These are phyloP conservation scores for Albifimbria verrucaria DNA, from an alignment of 2,329 filamentous ascomycete species.

Conservation along the genomic window DNA sequence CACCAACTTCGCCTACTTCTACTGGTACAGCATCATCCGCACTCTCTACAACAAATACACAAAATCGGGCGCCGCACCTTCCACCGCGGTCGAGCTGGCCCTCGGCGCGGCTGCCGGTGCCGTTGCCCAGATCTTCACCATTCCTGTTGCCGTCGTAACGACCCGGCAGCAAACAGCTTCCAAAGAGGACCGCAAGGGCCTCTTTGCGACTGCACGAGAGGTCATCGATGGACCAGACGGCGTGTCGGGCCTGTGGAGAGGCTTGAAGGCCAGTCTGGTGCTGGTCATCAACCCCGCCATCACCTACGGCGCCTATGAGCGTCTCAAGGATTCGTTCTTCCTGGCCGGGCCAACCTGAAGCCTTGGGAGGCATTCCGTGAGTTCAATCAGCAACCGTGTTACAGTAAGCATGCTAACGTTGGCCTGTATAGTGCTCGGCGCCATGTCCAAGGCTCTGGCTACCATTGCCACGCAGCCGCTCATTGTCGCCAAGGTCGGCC, in stretches of 20 bases:
- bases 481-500: constrained; percentile 94
- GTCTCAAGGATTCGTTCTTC: constrained; percentile 74
- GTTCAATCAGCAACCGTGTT: constrained; percentile 33
- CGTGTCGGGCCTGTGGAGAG: constrained; percentile 85
- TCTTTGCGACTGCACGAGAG: constrained; percentile 83
- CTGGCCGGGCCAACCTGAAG: constrained; percentile 69
- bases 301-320: constrained; percentile 95
- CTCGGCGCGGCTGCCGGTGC: constrained; percentile 87
- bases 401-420: constrained; percentile 8
- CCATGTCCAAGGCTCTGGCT: constrained; percentile 87
- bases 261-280: constrained; percentile 91
- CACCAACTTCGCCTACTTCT: constrained; percentile 99
- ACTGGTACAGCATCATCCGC: constrained; percentile 93
- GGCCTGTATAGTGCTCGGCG: constrained; percentile 68
- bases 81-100: constrained; percentile 77
- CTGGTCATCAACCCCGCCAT: constrained; percentile 95
- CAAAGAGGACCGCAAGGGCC: constrained; percentile 78
- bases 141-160: constrained; percentile 92
- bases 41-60: constrained; percentile 68
- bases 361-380: constrained; percentile 89
- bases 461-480: constrained; percentile 91
- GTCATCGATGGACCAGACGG: constrained; percentile 90
- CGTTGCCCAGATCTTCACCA: constrained; percentile 91
- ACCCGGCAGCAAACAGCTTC: constrained; percentile 93
- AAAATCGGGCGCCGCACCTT: constrained; percentile 53